A percentile compares a stretch with the other conserved stretches of the same genome.
phyloP scores from a whole-genome alignment of 495 filamentous ascomycete species.

The Penicillium paxilli region DNA sequence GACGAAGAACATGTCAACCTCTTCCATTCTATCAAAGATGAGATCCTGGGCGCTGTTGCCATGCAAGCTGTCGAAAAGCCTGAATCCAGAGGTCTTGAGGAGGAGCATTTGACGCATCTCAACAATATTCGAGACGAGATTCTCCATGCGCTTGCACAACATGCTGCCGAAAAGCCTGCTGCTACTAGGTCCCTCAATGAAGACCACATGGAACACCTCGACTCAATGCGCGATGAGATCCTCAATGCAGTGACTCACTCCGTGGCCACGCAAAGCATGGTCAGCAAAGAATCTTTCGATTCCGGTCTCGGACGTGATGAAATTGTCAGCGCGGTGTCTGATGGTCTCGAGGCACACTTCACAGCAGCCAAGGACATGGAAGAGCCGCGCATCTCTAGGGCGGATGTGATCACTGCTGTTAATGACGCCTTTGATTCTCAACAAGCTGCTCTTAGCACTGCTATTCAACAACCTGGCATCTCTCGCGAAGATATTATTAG shows the following conservation, averaged over 20 bases:
- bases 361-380: slow-evolving; percentile 37
- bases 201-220: slow-evolving; percentile 28
- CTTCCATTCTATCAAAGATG: slow-evolving; percentile 25
- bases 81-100: slow-evolving; percentile 14
- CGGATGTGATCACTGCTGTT: slow-evolving; percentile 54
- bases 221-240: slow-evolving; percentile 40
- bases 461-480: slow-evolving; percentile 5
- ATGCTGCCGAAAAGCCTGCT: slow-evolving; percentile 50
- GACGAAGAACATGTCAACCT: slow-evolving; percentile 25
- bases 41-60: slow-evolving; percentile 39
- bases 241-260: slow-evolving; percentile 39
- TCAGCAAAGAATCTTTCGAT: slow-evolving; percentile 47
- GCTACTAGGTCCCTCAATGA: slow-evolving; percentile 19
- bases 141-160: slow-evolving; percentile 41
- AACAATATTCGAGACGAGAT: slow-evolving; percentile 30
- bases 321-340: slow-evolving; percentile 44
- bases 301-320: slow-evolving; percentile 49
- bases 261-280: slow-evolving; percentile 43
- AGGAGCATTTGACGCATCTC: slow-evolving; percentile 5
- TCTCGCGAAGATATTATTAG: slow-evolving; percentile 47
- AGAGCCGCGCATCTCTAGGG: slow-evolving; percentile 40
- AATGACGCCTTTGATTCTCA: slow-evolving; percentile 54
- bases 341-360: slow-evolving; percentile 44
- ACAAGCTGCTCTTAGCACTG: slow-evolving; percentile 33
- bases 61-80: slow-evolving; percentile 2